Conservation (phyloP, 352 stramenopile species). For the Paralagenidium karlingii region DNA sequence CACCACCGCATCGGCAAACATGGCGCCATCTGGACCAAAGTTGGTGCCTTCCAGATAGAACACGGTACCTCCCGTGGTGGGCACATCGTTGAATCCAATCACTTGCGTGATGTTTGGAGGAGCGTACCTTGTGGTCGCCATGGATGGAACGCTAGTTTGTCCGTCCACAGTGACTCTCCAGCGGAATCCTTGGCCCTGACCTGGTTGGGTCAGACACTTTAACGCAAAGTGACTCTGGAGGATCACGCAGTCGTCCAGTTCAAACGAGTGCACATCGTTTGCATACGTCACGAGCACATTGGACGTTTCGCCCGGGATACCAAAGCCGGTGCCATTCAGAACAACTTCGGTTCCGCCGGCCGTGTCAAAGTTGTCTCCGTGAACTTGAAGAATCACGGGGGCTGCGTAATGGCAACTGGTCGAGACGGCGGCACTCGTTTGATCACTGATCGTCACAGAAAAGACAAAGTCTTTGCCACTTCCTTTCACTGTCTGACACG, state of each 20-base stretch:
- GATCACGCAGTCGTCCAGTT: constrained; percentile 26
- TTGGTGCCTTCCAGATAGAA: constrained; percentile 32
- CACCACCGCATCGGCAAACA: constrained; percentile 31
- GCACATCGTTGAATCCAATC: constrained; percentile 26
- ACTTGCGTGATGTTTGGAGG: constrained; percentile 19
- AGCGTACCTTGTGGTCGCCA: constrained; percentile 13
- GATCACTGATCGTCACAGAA: constrained; percentile 16
- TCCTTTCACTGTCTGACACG: constrained; percentile 20
- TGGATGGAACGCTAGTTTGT: constrained; percentile 10
- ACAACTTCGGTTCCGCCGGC: constrained; percentile 14
- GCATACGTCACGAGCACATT: constrained; percentile 17
- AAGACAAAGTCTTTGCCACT: constrained; percentile 22
- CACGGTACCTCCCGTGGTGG: constrained; percentile 24
- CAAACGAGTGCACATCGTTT: constrained; percentile 23
- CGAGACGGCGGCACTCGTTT: constrained; percentile 11
- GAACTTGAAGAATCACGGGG: constrained; percentile 10
- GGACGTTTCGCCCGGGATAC: constrained; percentile 13
- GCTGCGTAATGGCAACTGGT: constrained; percentile 20
- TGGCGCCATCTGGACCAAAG: constrained; percentile 28
- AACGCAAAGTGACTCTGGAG: constrained; percentile 23
- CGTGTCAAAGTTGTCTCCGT: constrained; percentile 11
- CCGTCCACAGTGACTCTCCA: constrained; percentile 27
- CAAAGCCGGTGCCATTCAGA: constrained; percentile 32
- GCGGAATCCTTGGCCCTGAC: constrained; percentile 14
- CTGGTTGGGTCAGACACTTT: constrained; percentile 16